Evolutionary conservation across 345 rosid species (phyloP).

Genomic region (Salix viminalis): DNA sequence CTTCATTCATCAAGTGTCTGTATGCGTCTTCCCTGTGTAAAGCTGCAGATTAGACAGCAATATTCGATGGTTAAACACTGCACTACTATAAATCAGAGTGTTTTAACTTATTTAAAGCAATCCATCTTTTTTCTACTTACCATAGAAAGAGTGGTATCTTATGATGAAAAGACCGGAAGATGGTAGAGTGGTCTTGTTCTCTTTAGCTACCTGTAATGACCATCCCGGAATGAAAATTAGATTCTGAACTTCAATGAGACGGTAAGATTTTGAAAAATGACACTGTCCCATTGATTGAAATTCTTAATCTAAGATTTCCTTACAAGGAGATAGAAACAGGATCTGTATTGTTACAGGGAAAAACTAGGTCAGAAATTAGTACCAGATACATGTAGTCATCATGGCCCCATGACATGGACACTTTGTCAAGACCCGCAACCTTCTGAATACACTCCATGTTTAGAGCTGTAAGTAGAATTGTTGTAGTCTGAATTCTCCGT

Average conservation of each 20-base stretch:
- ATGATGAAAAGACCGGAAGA: slow-evolving; percentile 62
- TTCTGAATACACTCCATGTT: slow-evolving; percentile 55
- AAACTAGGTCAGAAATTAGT: background rate
- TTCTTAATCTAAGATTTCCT: too few relatives aligned
- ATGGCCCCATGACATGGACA: slow-evolving; percentile 75
- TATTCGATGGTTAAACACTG: too few relatives aligned
- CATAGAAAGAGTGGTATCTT: slow-evolving; percentile 76
- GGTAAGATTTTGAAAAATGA: too few relatives aligned
- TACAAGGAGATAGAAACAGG: too few relatives aligned
- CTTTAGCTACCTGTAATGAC: slow-evolving; percentile 59
- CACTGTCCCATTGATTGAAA: too few relatives aligned
- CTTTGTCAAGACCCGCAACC: slow-evolving; percentile 74
- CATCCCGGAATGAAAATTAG: too few relatives aligned
- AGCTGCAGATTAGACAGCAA: slow-evolving; percentile 30
- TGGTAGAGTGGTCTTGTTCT: slow-evolving; percentile 65
- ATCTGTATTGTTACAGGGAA: too few relatives aligned
- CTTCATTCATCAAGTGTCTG: slow-evolving; percentile 58
- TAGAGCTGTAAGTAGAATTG: slow-evolving; percentile 47
- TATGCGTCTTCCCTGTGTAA: slow-evolving; percentile 63
- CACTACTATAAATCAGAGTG: too few relatives aligned
- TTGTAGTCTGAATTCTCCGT: slow-evolving; percentile 47
- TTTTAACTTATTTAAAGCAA: too few relatives aligned
- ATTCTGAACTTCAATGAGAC: background rate
- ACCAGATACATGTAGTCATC: slow-evolving; percentile 88
- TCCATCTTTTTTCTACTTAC: slow-evolving; percentile 28